Conservation (phyloP, 192 early-diverging fungal genomes). For the Borealophlyctis nickersoniae region DNA sequence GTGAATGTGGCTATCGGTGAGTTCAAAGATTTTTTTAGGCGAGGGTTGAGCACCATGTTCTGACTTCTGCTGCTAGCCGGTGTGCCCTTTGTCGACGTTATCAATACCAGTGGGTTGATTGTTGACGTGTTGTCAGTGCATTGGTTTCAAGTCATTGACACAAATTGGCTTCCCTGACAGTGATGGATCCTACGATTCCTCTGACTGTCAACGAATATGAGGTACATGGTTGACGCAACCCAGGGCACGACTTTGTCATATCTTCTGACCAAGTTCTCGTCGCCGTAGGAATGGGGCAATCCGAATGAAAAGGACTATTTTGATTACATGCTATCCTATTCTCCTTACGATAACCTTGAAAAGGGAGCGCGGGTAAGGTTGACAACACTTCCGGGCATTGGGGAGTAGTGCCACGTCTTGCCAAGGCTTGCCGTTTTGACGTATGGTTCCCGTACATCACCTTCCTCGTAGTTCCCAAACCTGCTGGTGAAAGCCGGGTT, state of each 20-base stretch:
- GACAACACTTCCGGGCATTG: neutral
- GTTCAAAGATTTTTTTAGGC: no score
- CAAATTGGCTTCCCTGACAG: neutral
- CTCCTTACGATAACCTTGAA: conserved; percentile 49
- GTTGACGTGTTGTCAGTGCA: neutral
- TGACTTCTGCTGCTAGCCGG: no score
- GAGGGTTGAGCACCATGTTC: no score
- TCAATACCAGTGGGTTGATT: conserved; percentile 27
- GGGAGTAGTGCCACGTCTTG: no score
- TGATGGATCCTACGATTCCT: conserved; percentile 48
- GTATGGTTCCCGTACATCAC: no score
- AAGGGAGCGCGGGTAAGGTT: conserved; percentile 6
- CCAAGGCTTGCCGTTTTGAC: neutral
- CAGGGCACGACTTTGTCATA: no score
- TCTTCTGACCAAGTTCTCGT: no score
- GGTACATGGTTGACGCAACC: no score
- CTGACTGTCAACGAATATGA: conserved; percentile 50
- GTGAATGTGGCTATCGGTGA: conserved; percentile 27
- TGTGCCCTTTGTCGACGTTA: conserved; percentile 55
- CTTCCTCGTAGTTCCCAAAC: conserved; percentile 34
- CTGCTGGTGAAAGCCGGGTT: conserved; percentile 67
- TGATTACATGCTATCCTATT: conserved; percentile 50
- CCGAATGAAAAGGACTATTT: conserved; percentile 49
- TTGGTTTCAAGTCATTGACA: no score
- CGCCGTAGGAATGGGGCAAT: conserved; percentile 57